A percentile compares a stretch with the other conserved stretches of the same genome.
phyloP scores from a whole-genome alignment of 805 yeast species.

The Saturnispora diversa region DNA sequence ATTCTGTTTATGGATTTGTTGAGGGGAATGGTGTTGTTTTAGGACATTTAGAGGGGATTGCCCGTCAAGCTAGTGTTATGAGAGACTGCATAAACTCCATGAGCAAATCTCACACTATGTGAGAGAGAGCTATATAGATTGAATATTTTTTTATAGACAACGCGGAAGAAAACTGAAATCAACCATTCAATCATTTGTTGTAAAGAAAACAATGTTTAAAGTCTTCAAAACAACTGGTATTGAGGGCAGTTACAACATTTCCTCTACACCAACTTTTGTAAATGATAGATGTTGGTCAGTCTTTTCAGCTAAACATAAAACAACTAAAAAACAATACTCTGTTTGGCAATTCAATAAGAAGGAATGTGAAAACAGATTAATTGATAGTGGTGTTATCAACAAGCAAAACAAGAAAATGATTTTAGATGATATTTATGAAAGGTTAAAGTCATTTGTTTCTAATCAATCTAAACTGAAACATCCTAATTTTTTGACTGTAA shows the following conservation, averaged over 20 bases:
- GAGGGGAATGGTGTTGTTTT: slow-evolving; percentile 70
- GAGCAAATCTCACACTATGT: slow-evolving; percentile 19
- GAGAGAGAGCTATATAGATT: no score
- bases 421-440: slow-evolving; percentile 55
- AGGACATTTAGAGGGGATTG: slow-evolving; percentile 61
- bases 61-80: slow-evolving; percentile 69
- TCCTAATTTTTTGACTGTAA: slow-evolving; percentile 74
- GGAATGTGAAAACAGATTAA: slow-evolving; percentile 51
- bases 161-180: background rate
- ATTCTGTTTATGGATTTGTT: slow-evolving; percentile 77
- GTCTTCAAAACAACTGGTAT: slow-evolving; percentile 52
- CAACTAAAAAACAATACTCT: slow-evolving; percentile 55
- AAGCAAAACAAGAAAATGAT: slow-evolving; percentile 41
- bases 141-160: background rate
- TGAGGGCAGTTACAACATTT: slow-evolving; percentile 57
- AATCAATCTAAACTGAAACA: slow-evolving; percentile 78
- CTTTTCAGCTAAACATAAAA: slow-evolving; percentile 71
- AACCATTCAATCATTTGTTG: background rate
- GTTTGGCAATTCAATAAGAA: slow-evolving; percentile 84
- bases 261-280: slow-evolving; percentile 59
- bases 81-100: slow-evolving; percentile 63
- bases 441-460: slow-evolving; percentile 58
- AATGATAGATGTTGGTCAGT: slow-evolving; percentile 76
- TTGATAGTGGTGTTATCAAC: slow-evolving; percentile 41
- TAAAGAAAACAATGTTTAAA: slow-evolving; percentile 37